phyloP scores from a whole-genome alignment of 805 yeast species.

The Lachancea nothofagi region DNA sequence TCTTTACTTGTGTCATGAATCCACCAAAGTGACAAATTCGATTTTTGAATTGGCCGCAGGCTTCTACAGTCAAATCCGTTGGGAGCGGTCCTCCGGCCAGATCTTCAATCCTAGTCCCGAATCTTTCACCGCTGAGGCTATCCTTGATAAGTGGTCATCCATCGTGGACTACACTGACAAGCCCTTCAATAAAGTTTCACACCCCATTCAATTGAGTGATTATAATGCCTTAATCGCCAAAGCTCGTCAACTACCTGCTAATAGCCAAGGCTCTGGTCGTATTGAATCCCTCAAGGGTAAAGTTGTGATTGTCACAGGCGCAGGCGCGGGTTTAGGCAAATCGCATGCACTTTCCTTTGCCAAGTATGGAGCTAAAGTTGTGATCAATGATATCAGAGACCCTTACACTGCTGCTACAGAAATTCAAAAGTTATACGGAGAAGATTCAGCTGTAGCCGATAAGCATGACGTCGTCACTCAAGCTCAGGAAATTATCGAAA shows the following conservation, averaged over 20 bases:
- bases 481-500: constrained; percentile 67
- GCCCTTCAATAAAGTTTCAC: constrained; percentile 48
- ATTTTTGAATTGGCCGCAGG: constrained; percentile 95
- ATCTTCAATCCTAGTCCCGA: constrained; percentile 67
- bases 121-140: constrained; percentile 78
- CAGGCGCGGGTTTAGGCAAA: constrained; percentile 91
- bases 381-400: constrained; percentile 82
- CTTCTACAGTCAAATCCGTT: constrained; percentile 81
- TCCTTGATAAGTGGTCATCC: constrained; percentile 59
- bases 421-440: constrained; percentile 56
- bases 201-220: constrained; percentile 71
- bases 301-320: constrained; percentile 91
- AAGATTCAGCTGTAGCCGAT: constrained; percentile 76
- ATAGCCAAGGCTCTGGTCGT: constrained; percentile 51
- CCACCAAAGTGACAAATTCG: constrained; percentile 58
- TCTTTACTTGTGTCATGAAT: constrained; percentile 67
- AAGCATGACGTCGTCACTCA: constrained; percentile 74
- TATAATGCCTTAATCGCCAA: constrained; percentile 55
- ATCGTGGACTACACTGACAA: constrained; percentile 58
- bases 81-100: constrained; percentile 91
- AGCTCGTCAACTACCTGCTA: constrained; percentile 45
- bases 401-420: constrained; percentile 71
- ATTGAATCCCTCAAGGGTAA: constrained; percentile 62
- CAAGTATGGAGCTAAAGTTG: constrained; percentile 89
- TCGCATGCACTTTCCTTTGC: constrained; percentile 84